These are phyloP conservation scores for Chrysoporthe austroafricana DNA, from an alignment of 2,329 filamentous ascomycete species.

Conservation along the genomic window DNA sequence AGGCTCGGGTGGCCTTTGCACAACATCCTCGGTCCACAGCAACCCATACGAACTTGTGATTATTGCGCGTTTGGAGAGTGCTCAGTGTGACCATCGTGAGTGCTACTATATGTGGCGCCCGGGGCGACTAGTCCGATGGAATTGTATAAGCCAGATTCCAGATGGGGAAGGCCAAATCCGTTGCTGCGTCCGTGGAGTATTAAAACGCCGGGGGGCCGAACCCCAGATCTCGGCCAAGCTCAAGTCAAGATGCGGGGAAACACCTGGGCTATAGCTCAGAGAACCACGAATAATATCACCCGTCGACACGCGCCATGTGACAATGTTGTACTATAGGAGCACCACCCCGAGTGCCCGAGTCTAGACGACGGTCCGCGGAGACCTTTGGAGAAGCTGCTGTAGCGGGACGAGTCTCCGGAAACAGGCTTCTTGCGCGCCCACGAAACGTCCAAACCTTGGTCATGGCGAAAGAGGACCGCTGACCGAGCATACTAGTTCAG, in stretches of 20 bases:
- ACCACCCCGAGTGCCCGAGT: background rate
- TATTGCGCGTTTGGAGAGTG: background rate
- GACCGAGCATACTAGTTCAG: background rate
- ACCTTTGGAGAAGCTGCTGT: background rate
- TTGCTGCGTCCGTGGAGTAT: background rate
- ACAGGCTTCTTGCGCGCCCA: background rate
- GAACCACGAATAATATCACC: background rate
- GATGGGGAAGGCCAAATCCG: background rate
- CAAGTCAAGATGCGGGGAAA: slow-evolving; percentile 1
- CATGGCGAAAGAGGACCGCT: background rate
- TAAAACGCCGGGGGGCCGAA: background rate
- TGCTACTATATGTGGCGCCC: background rate
- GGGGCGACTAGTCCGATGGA: background rate
- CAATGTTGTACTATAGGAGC: background rate
- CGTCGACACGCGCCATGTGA: background rate
- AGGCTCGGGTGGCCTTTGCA: background rate
- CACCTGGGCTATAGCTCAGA: background rate
- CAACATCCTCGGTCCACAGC: background rate
- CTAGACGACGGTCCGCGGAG: background rate
- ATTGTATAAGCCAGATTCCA: background rate
- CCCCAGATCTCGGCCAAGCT: slow-evolving; percentile 3
- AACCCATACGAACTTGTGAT: background rate
- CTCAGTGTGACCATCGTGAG: slow-evolving; percentile 1
- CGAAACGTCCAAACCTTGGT: background rate
- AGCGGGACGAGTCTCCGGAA: background rate